Evolutionary conservation across 768 basidiomycete species (phyloP), one percentile per base, ranked within the genome.

Genomic region (Leccinum boreale): DNA sequence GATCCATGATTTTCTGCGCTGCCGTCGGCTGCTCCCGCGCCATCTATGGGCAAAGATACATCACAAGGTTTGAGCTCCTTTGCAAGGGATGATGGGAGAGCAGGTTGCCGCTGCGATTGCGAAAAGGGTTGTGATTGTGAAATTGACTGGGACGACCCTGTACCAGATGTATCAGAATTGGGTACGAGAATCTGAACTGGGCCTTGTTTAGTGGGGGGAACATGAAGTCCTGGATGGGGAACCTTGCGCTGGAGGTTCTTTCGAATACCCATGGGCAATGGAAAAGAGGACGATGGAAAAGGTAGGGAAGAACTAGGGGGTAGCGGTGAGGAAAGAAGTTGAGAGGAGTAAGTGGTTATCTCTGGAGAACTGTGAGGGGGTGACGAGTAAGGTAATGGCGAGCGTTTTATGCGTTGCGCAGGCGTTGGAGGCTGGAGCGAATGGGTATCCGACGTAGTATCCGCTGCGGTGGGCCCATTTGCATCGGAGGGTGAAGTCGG

Each of bases 121-220:
- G 63, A 60, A 28, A 54, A 58, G 21, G 26, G 46, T 29, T 67
- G 71, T 4, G 65, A 63, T 42, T 75, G 74, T 12, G 69, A 67
- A 33, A 69, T 66, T 62, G 63, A 35, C 19, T 65, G 69, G 53
- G 76, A 76, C 3, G 74, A 75, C 31, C 70, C 70, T 10, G 70
- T 67, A 33, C 65, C 72, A 1, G 81, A 84, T 1, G 78, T 75
- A 61, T 86, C 83, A 10, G 84, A 83, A 63, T 84, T 80, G 4
- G 83, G 82, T 8, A 77, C 84, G 23, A 85, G 67, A n/a, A 85
- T 74, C 17, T 73, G 75, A 29, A 67, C 74, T 5, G 77, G 72
- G 23, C 75, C 78, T 53, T 69, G 61, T 35, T 67, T 67, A 45
- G 63, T 60, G 58, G 51, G 52, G 23, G 77, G 73, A 57, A 70